Evolutionary conservation across 169 alveolate species (phyloP).

Genomic region (Miamiensis avidus): DNA sequence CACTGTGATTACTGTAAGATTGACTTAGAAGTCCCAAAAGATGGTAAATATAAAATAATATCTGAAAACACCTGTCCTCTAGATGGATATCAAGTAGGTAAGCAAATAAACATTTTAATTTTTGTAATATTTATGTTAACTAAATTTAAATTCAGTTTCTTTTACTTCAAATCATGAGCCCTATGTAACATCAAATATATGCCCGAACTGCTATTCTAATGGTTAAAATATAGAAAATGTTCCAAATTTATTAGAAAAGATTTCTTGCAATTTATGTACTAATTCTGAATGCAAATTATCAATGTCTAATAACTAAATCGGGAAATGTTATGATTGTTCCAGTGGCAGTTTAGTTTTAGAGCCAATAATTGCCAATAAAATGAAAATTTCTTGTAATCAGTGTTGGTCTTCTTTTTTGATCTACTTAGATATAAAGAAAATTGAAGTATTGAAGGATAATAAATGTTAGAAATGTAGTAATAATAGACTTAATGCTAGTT

Average conservation of each 20-base stretch:
- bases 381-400: not conserved
- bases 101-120: too few relatives aligned
- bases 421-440: not conserved
- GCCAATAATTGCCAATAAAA: not conserved
- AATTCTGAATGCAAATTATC: not conserved
- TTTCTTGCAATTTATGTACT: not conserved
- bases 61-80: conserved; percentile 3
- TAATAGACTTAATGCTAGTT: not conserved
- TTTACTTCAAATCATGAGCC: not conserved
- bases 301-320: not conserved
- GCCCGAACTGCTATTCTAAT: not conserved
- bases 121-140: too few relatives aligned
- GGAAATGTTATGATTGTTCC: not conserved
- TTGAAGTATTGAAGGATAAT: not conserved
- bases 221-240: too few relatives aligned
- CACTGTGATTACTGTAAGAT: conserved; percentile 28
- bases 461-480: not conserved
- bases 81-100: not conserved
- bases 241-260: too few relatives aligned
- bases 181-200: not conserved
- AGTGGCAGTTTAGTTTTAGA: not conserved
- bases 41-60: conserved; percentile 32
- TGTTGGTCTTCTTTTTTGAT: not conserved
- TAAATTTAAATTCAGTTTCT: not conserved
- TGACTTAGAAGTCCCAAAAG: conserved; percentile 11